Evolutionary conservation across 2,329 filamentous ascomycete species (phyloP).

Genomic region (Colletotrichum tofieldiae): DNA sequence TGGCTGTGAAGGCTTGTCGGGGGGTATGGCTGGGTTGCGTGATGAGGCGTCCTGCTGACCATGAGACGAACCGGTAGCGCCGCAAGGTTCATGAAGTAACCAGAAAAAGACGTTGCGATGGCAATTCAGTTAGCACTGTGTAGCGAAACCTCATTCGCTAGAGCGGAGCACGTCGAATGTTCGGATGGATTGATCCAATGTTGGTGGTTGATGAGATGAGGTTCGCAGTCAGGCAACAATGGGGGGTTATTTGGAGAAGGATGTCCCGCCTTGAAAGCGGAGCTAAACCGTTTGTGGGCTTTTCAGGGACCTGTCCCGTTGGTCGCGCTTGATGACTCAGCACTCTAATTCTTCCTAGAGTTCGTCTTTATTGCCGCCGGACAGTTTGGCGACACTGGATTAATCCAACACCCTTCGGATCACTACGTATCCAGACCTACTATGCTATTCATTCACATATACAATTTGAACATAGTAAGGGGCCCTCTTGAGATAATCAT

Average conservation of each 20-base stretch:
- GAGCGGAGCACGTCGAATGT: neutral
- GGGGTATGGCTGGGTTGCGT: neutral
- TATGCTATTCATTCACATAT: too few relatives aligned
- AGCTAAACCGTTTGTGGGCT: neutral
- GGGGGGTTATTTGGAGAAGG: neutral
- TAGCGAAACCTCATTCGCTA: neutral
- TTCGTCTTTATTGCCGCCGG: neutral
- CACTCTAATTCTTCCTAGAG: neutral
- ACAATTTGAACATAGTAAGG: too few relatives aligned
- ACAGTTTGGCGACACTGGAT: too few relatives aligned
- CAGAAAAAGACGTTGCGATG: neutral
- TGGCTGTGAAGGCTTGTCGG: neutral
- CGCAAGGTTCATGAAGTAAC: neutral
- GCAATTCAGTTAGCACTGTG: neutral
- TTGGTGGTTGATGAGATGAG: neutral
- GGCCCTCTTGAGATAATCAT: too few relatives aligned
- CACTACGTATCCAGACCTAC: too few relatives aligned
- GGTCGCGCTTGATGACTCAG: neutral
- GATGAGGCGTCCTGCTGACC: neutral
- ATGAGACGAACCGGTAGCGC: neutral
- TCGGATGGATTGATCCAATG: neutral
- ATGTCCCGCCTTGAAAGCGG: neutral
- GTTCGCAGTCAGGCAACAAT: neutral
- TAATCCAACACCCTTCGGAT: neutral
- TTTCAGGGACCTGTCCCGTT: neutral